These are phyloP conservation scores for Clarireedia paspali DNA, from an alignment of 2,329 filamentous ascomycete genomes.

Conservation along the genomic window DNA sequence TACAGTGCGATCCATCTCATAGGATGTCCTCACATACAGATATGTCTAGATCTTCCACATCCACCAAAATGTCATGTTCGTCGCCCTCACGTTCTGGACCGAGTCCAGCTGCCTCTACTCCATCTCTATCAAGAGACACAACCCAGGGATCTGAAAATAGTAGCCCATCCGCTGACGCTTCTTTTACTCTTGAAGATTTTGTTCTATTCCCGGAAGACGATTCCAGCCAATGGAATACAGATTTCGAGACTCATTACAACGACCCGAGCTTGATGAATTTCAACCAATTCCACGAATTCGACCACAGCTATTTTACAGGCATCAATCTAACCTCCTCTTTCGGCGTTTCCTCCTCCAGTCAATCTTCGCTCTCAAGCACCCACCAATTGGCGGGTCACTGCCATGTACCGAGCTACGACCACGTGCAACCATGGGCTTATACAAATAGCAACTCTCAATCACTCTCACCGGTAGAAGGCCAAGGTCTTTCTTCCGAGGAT, in stretches of 20 bases:
- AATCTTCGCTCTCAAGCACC: conserved; percentile 9
- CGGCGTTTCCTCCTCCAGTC: conserved; percentile 14
- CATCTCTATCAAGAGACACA: conserved; percentile 10
- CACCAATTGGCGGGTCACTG: neutral
- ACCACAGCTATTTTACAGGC: neutral
- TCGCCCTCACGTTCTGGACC: conserved; percentile 11
- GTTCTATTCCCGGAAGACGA: conserved; percentile 25
- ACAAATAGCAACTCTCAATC: conserved; percentile 1
- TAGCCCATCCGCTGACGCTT: conserved; percentile 9
- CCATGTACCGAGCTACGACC: neutral
- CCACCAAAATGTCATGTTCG: conserved; percentile 14
- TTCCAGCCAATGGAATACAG: conserved; percentile 14
- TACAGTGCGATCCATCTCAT: conserved; percentile 28
- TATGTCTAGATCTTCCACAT: conserved; percentile 20
- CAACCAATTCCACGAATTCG: conserved; percentile 14
- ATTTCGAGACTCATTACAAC: conserved; percentile 14
- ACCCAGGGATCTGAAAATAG: conserved; percentile 13
- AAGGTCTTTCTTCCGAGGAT: neutral
- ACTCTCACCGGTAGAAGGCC: neutral
- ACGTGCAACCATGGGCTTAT: neutral
- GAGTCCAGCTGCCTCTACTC: conserved; percentile 12
- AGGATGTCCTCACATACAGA: conserved; percentile 17
- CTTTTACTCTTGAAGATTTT: conserved; percentile 25
- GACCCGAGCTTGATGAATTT: conserved; percentile 23
- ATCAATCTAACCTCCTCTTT: conserved; percentile 7